Evolutionary conservation across 108 stramenopile genomes (phyloP), one percentile per base, ranked within the genome.

Genomic region (Cyclotella cryptica): DNA sequence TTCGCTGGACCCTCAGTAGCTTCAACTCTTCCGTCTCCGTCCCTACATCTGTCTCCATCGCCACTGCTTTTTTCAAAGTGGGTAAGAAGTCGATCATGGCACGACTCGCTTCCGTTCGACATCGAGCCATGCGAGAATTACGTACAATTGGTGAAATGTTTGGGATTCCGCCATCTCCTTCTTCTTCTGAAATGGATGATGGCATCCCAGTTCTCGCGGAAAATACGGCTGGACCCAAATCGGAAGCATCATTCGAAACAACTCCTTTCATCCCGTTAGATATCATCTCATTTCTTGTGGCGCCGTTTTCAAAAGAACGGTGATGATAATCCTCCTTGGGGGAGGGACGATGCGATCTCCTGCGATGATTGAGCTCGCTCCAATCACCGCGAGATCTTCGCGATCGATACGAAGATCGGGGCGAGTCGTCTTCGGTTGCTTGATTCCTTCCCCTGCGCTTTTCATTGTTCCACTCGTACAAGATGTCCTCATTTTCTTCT

Each of bases 1-100:
- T 43, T 40, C 41, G 12, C 12, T 30, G 22, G 21, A 29, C 13
- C 26, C 74, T 58, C 24, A 80, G 63, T 42, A 28, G 68, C 42
- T 76, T 84, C 75, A 80, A 80, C 45, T 78, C 78, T 4, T 61
- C 67, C 59, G 66, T 79, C 35, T 83, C 82, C 14, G 4, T 3
- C 18, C 49, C 52, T 18, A 69, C 66, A 51, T 83, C 78, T 2
- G 82, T 83, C 28, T 53, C 57, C 27, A 66, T 68, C 24, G 40
- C 66, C 11, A 83, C 54, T 19, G 82, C 70, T 64, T 60, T 47
- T 53, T 75, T 78, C 26, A 83, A 43, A 1, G 82, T 74, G 42
- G 83, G 83, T 4, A 84, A 49, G 55, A 84, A 80, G 49, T 84
- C 83, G 30, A 49, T 64, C 73, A 84, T 70, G 78, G 83, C 83